Percentiles rank a stretch among this genome's conserved stretches.
These are phyloP conservation scores for Botrytis tulipae DNA, from an alignment of 2,329 filamentous ascomycete genomes.

Conservation along the genomic window DNA sequence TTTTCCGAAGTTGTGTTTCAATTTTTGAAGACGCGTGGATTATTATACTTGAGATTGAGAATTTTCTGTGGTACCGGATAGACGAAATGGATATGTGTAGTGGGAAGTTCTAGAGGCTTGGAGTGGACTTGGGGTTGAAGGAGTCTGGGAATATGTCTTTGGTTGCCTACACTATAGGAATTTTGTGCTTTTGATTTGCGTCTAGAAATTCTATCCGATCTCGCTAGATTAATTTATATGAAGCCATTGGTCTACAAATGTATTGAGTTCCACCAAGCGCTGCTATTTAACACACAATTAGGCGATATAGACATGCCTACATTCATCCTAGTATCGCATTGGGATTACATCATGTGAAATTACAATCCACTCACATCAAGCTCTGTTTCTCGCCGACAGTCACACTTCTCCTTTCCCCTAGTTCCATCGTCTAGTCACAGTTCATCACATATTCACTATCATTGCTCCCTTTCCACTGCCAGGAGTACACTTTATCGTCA, in stretches of 20 bases:
- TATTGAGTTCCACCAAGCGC: neutral
- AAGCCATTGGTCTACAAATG: neutral
- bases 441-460: neutral
- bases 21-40: neutral
- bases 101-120: neutral
- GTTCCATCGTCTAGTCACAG: accelerated
- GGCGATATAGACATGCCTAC: no score
- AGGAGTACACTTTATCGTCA: neutral
- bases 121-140: neutral
- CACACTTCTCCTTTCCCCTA: neutral
- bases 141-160: neutral
- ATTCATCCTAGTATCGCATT: neutral
- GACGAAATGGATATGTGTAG: neutral
- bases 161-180: neutral
- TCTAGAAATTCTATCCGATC: neutral
- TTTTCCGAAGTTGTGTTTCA: neutral
- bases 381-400: neutral
- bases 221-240: neutral
- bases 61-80: accelerated
- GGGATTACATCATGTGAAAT: neutral
- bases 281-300: no score
- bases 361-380: neutral
- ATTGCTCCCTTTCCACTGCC: neutral
- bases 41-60: neutral
- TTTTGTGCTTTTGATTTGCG: neutral